Conservation (phyloP, 208 protist species). For the Porcisia hertigi region DNA sequence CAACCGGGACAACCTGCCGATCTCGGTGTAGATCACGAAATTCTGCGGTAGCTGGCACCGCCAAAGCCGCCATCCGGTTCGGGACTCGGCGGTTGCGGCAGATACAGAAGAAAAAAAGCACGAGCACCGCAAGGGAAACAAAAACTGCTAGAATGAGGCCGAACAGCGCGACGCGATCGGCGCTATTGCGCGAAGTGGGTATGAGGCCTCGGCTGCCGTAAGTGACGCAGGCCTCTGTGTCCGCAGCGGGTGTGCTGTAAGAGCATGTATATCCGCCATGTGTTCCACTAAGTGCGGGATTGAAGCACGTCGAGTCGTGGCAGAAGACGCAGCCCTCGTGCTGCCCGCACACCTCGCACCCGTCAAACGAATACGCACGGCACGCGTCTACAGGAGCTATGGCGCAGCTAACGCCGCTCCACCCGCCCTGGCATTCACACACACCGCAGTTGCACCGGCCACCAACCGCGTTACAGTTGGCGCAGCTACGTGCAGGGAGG, state of each 20-base stretch:
- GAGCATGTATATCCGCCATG: constrained; percentile 39
- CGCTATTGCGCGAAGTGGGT: background rate
- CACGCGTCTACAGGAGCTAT: constrained; percentile 32
- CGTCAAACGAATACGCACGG: constrained; percentile 36
- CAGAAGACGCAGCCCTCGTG: constrained; percentile 42
- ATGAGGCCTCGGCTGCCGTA: constrained; percentile 1
- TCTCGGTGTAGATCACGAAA: background rate
- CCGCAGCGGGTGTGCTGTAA: constrained; percentile 25
- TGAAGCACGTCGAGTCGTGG: constrained; percentile 47
- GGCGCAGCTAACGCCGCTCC: constrained; percentile 28
- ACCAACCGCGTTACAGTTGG: constrained; percentile 8
- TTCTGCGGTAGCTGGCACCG: background rate
- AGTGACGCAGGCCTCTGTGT: constrained; percentile 17
- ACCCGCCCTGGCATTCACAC: constrained; percentile 28
- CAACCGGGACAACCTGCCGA: constrained; percentile 11
- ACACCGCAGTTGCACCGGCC: constrained; percentile 31
- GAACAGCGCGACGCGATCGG: background rate
- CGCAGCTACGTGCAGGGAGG: constrained; percentile 4
- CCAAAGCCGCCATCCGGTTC: background rate
- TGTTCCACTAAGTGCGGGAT: constrained; percentile 26
- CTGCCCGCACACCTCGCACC: constrained; percentile 36
- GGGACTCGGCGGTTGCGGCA: background rate
- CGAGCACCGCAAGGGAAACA: background rate
- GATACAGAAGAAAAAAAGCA: background rate
- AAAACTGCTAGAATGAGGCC: background rate